These are phyloP conservation scores for Niebla homalea DNA, from an alignment of 495 filamentous ascomycete genomes.

Conservation along the genomic window DNA sequence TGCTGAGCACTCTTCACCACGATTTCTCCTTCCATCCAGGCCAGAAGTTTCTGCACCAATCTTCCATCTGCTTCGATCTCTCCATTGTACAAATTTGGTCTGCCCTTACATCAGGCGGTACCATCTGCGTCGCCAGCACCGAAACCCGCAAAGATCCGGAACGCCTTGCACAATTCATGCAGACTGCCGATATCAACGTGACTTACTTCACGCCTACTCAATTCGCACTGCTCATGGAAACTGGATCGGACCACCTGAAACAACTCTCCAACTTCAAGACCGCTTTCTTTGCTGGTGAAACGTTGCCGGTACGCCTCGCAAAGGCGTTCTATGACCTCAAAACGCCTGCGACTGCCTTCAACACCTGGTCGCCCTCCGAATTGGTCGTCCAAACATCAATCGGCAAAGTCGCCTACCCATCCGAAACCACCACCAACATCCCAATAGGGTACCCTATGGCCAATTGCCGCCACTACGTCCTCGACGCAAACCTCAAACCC, in stretches of 20 bases:
- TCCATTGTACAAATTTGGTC: conserved; percentile 24
- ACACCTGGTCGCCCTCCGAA: conserved; percentile 18
- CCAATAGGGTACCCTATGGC: conserved; percentile 23
- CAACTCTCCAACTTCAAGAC: conserved; percentile 8
- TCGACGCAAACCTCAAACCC: conserved; percentile 28
- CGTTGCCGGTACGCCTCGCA: conserved; percentile 15
- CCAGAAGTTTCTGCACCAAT: conserved; percentile 22
- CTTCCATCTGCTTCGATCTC: conserved; percentile 23
- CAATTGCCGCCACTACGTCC: conserved; percentile 30
- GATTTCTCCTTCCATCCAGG: conserved; percentile 13
- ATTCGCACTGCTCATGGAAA: conserved; percentile 21
- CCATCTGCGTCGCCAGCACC: conserved; percentile 14
- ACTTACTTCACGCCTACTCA: conserved; percentile 23
- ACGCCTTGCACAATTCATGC: conserved; percentile 18
- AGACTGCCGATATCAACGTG: conserved; percentile 11
- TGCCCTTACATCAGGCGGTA: conserved; percentile 19
- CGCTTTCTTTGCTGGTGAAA: conserved; percentile 17
- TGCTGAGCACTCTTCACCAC: conserved; percentile 16
- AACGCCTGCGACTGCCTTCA: conserved; percentile 13
- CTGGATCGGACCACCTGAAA: conserved; percentile 8
- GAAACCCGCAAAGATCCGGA: conserved; percentile 18
- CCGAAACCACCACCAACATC: conserved; percentile 5
- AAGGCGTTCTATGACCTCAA: conserved; percentile 15
- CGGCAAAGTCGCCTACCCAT: conserved; percentile 4
- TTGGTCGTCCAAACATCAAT: conserved; percentile 18